Evolutionary conservation across 139 green algal species (phyloP), one percentile per base, ranked within the genome.

Genomic region (Klebsormidium nitens): DNA sequence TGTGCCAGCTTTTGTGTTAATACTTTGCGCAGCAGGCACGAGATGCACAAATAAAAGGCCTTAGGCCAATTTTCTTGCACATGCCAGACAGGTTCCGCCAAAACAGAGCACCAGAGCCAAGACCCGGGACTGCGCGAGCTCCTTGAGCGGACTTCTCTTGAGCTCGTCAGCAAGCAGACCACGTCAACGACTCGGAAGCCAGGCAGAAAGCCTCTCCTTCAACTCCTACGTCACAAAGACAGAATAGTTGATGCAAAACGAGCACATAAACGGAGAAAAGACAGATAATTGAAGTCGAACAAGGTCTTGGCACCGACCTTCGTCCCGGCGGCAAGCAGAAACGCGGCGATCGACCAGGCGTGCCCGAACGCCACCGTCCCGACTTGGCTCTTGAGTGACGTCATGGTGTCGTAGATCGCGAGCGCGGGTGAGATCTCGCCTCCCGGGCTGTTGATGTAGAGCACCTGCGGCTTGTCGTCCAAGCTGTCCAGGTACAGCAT

Each of bases 391-490:
- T 87, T 86, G 31, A 97, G 82, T 81, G 96, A 88, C 64, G 88
- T 84, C 88, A 99, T 97, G 1, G 94, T 98, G 87, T 99, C 94
- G 71, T 96, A 89, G 55, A 99, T 79, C 11, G 94, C 91, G 32
- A 99, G 83, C 34, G 83, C 91, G 5, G 94, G 91, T 36, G 95
- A 89, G 26, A 77, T 77, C 61, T 95, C 86, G 19, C 90, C 90
- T 23, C 90, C 90, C 3, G 82, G 78, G 64, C 79, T 88, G 80
- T 96, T 96, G 83, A 96, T 94, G 83, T 96, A 96, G 39, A 96
- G 60, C 34, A 83, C 83, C 29, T 95, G 80, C 67, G 91, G 85
- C 81, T 96, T 95, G 68, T 89, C 81, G 74, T 91, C 90, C 48
- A 94, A 81, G 17, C 60, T 64, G 76, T 95, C 90, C 47, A 96